phyloP scores from a whole-genome alignment of 2,329 filamentous ascomycete genomes.

The Didymella pomorum region DNA sequence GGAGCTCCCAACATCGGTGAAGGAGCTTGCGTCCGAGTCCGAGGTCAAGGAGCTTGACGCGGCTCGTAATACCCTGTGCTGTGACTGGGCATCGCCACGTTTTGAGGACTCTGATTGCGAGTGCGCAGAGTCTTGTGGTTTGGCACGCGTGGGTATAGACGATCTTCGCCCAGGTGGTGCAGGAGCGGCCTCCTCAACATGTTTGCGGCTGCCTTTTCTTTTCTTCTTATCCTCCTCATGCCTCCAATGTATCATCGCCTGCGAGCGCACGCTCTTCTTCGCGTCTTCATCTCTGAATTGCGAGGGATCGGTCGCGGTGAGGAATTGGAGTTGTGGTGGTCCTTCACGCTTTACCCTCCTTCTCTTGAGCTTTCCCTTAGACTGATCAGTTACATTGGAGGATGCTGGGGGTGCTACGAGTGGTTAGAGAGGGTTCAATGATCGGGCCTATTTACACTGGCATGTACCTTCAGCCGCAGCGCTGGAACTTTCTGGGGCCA shows the following conservation, averaged over 20 bases:
- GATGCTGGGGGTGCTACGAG: background rate
- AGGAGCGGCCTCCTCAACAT: background rate
- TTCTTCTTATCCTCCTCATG: slow-evolving; percentile 27
- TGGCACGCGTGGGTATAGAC: background rate
- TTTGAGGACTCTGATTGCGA: background rate
- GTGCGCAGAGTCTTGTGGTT: background rate
- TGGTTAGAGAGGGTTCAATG: slow-evolving; percentile 4
- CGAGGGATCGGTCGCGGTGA: slow-evolving; percentile 40
- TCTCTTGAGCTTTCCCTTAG: slow-evolving; percentile 22
- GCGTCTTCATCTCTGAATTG: slow-evolving; percentile 41
- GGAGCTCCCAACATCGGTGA: background rate
- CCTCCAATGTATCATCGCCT: slow-evolving; percentile 45
- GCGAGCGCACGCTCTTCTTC: slow-evolving; percentile 44
- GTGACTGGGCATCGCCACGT: background rate
- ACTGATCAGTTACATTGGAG: slow-evolving; percentile 1
- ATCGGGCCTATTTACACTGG: slow-evolving; percentile 7
- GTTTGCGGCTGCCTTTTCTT: slow-evolving; percentile 12
- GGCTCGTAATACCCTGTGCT: background rate
- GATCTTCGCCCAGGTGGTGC: background rate
- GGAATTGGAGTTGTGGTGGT: slow-evolving; percentile 41
- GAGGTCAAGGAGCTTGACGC: background rate
- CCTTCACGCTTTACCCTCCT: slow-evolving; percentile 35
- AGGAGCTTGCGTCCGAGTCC: background rate
- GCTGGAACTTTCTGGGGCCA: slow-evolving; percentile 8
- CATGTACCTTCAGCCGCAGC: slow-evolving; percentile 12